Evolutionary conservation across 1,284 basidiomycete genomes (phyloP), one percentile per base, ranked within the genome.

Genomic region (Ceratobasidium sp.): DNA sequence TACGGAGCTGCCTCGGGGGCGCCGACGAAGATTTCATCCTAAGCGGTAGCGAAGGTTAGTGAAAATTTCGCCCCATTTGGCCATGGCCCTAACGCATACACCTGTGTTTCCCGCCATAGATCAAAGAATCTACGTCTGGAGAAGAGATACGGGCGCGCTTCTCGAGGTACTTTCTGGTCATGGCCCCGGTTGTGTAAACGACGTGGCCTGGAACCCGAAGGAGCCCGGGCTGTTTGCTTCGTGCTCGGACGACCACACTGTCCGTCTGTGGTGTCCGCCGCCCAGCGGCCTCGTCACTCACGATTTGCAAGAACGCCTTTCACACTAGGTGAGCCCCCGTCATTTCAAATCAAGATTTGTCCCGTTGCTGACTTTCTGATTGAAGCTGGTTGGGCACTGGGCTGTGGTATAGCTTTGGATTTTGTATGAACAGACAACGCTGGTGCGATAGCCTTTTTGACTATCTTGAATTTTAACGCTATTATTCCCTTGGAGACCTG

Each of bases 1-100:
- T 99, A 78, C 89, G 95, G 76, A 95, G 94, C 82, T 96, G 95
- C 82, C 99, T 99, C 83, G 98, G 97, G 34, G 97, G 97, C n/a
- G 86, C 92, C 43, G 92, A 95, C 81, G 92, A 92, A 78, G 94
- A 92, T 81, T 97, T 98, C 82, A 89, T 99, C 65, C 88, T 96
- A 76, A 97, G 94, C 81, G 98, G 98, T 37, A 97, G 95, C 83
- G 97, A 99, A 90, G 96, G 96, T 94, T 80, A 79, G 88, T 84
- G 51, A 11, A 54, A 66, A 54, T 52, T 52, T 67, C 65, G 49
- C 49, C 13, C 44, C 46, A 13, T 37, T 25, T 43, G 43, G 9
- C 40, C 15, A 51, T 65, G 22, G 32, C 37, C 43, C 19, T 51
- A 29, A 69, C 29, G 57, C 56, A 64, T 52, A 68, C 15, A 65